These are phyloP conservation scores for Diplocarpon rosae DNA, from an alignment of 2,329 filamentous ascomycete genomes.

Conservation along the genomic window DNA sequence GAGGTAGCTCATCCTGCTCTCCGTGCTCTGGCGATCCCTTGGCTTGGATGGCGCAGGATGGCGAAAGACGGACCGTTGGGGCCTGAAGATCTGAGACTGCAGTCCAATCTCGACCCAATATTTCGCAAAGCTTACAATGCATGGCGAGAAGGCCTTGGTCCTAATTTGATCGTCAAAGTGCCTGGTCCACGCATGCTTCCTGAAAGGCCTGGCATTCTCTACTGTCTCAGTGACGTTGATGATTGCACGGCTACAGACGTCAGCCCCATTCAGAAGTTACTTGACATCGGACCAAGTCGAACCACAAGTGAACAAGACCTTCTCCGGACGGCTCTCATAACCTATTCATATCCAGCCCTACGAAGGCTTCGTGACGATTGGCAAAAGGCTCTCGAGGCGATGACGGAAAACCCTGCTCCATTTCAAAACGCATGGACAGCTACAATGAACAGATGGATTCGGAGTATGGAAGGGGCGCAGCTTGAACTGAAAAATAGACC, in stretches of 20 bases:
- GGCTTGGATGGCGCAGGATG: not conserved
- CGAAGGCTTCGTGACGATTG: not conserved
- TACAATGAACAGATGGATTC: conserved; percentile 3
- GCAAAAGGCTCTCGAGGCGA: no score
- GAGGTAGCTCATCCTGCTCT: conserved; percentile 6
- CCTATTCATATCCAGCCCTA: not conserved
- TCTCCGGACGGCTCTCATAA: not conserved
- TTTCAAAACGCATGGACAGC: not conserved
- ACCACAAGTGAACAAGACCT: not conserved
- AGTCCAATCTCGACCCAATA: not conserved
- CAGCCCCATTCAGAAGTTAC: not conserved
- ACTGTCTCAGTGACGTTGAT: not conserved
- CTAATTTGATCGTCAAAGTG: not conserved
- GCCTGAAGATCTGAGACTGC: not conserved
- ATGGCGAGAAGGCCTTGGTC: conserved; percentile 3
- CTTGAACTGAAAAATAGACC: not conserved
- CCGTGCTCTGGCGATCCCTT: conserved; percentile 4
- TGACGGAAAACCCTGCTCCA: not conserved
- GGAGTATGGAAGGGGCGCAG: not conserved
- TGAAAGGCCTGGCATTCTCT: conserved; percentile 3
- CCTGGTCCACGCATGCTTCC: not conserved
- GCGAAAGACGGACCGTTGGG: not conserved
- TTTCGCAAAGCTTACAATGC: not conserved
- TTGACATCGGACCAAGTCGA: not conserved
- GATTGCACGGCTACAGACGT: not conserved